Conservation (phyloP, 192 early-diverging fungal species). For the Coemansia sp. region DNA sequence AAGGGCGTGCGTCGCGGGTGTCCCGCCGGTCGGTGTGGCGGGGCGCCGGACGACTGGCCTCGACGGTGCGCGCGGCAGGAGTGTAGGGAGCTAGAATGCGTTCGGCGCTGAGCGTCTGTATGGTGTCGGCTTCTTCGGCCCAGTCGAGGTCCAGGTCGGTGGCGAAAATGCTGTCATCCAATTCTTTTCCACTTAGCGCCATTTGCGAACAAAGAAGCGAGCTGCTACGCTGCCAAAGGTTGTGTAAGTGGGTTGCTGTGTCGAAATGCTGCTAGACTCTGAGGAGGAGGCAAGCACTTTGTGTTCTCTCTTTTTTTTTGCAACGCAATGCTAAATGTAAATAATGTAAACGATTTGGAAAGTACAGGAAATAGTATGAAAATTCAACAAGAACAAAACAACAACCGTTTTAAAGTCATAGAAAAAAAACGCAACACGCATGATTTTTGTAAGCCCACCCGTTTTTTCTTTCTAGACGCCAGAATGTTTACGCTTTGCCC, state of each 20-base stretch:
- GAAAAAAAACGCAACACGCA: neutral
- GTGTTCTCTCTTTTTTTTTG: neutral
- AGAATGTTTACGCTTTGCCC: too few species aligned
- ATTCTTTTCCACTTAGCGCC: slow-evolving; percentile 35
- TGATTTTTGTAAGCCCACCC: neutral
- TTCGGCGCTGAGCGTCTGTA: slow-evolving; percentile 20
- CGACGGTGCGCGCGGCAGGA: neutral
- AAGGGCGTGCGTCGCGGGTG: neutral
- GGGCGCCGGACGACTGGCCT: neutral
- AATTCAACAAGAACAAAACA: neutral
- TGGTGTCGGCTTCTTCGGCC: slow-evolving; percentile 43
- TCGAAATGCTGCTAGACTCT: too few species aligned
- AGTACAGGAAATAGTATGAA: neutral
- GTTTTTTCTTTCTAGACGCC: neutral
- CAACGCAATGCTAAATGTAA: too few species aligned
- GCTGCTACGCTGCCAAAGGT: too few species aligned
- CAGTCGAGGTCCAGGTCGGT: slow-evolving; percentile 47
- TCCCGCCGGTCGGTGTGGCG: neutral
- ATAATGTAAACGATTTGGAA: neutral
- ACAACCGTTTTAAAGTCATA: slow-evolving; percentile 2
- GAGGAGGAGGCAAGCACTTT: too few species aligned
- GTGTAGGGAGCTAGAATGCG: slow-evolving; percentile 3
- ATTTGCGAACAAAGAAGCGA: slow-evolving; percentile 14
- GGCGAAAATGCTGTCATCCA: slow-evolving; percentile 52
- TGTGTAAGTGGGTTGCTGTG: too few species aligned